Percentiles rank a stretch among this genome's conserved stretches.
phyloP scores from a whole-genome alignment of 2,329 filamentous ascomycete species.

The Colletotrichum sp. region DNA sequence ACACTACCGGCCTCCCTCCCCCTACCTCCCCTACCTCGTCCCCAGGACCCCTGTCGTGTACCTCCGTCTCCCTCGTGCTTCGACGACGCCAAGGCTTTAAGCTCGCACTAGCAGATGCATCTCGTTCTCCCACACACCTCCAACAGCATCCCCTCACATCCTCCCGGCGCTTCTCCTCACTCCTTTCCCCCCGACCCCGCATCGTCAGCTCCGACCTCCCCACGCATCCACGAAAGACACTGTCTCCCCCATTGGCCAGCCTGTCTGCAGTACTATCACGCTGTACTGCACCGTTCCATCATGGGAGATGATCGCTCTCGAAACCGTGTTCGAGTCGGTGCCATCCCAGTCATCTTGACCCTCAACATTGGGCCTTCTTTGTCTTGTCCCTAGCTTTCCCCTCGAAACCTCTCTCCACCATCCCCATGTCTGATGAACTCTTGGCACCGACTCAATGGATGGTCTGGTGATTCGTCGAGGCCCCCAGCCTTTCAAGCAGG shows the following conservation, averaged over 20 bases:
- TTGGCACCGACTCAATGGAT: constrained; percentile 15
- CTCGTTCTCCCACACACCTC: background rate
- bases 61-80: background rate
- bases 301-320: constrained; percentile 12
- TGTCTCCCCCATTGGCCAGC: background rate
- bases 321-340: background rate
- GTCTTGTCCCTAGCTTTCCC: background rate
- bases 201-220: constrained; percentile 13
- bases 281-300: constrained; percentile 10
- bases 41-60: background rate
- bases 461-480: constrained; percentile 3
- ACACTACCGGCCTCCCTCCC: background rate
- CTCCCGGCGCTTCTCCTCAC: background rate
- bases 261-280: constrained; percentile 6
- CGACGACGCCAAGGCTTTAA: background rate
- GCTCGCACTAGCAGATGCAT: background rate
- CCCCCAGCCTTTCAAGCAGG: background rate
- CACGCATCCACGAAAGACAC: constrained; percentile 15
- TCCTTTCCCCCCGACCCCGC: constrained; percentile 5
- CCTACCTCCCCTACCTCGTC: background rate
- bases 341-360: background rate
- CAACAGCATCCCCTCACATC: background rate
- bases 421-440: constrained; percentile 12
- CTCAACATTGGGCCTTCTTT: background rate
- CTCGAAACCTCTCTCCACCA: constrained; percentile 9